Evolutionary conservation across 2,329 filamentous ascomycete species (phyloP).

Genomic region (Aspergillus thermomutatus): DNA sequence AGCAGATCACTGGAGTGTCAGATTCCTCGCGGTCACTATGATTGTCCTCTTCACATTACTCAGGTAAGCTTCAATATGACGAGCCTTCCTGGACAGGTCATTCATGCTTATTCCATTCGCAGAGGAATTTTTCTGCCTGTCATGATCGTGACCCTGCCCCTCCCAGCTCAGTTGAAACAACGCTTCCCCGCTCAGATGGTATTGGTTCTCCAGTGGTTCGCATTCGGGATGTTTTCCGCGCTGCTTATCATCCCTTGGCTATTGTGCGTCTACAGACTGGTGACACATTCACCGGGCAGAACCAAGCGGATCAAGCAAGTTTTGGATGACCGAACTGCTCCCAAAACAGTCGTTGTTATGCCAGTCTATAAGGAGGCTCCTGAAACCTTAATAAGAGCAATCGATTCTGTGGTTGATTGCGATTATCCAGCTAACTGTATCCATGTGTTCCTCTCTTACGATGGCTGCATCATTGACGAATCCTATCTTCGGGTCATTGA

Average conservation of each 20-base stretch:
- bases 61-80: conserved; percentile 53
- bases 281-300: conserved; percentile 80
- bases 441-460: conserved; percentile 93
- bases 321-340: conserved; percentile 78
- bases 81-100: background rate
- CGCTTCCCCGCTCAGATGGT: conserved; percentile 71
- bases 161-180: conserved; percentile 68
- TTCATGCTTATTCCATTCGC: background rate
- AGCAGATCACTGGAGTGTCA: conserved; percentile 82
- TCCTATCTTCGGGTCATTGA: conserved; percentile 83
- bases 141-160: conserved; percentile 87
- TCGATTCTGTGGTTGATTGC: conserved; percentile 89
- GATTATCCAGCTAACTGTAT: conserved; percentile 91
- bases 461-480: conserved; percentile 85
- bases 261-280: conserved; percentile 86
- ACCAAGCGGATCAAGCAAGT: conserved; percentile 78
- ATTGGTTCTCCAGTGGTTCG: conserved; percentile 80
- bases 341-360: conserved; percentile 95
- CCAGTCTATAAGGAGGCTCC: conserved; percentile 93
- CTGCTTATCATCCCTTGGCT: conserved; percentile 87
- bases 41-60: conserved; percentile 70
- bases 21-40: conserved; percentile 71
- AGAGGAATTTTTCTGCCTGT: conserved; percentile 86
- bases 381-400: conserved; percentile 75
- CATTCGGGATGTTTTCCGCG: conserved; percentile 86